These are phyloP conservation scores for Geopyxis carbonaria DNA, from an alignment of 495 filamentous ascomycete genomes.

Conservation along the genomic window DNA sequence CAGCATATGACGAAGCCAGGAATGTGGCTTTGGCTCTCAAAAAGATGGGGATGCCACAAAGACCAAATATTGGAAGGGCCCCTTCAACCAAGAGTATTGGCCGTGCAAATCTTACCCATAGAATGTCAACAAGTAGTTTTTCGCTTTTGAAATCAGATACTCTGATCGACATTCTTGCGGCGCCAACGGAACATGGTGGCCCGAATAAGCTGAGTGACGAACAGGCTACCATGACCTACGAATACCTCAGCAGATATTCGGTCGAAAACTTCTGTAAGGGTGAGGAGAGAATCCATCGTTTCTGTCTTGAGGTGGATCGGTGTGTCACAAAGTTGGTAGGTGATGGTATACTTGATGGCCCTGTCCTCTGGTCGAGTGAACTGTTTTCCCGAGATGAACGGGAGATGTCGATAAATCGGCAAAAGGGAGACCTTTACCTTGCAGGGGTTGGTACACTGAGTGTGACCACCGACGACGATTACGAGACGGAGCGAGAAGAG, in stretches of 20 bases:
- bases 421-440: constrained; percentile 35
- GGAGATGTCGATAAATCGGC: constrained; percentile 51
- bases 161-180: constrained; percentile 72
- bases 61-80: no score
- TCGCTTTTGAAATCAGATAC: constrained; percentile 74
- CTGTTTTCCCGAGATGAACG: constrained; percentile 66
- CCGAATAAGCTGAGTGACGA: constrained; percentile 94
- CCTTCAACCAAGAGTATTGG: constrained; percentile 29
- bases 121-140: constrained; percentile 46
- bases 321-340: constrained; percentile 78
- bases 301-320: constrained; percentile 76
- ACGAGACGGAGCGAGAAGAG: constrained; percentile 24
- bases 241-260: constrained; percentile 64
- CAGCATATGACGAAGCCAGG: constrained; percentile 71
- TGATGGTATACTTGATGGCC: constrained; percentile 68
- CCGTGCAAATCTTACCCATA: constrained; percentile 29
- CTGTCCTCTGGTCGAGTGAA: constrained; percentile 84
- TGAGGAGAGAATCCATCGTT: constrained; percentile 87
- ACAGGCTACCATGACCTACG: constrained; percentile 68
- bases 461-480: constrained; percentile 31
- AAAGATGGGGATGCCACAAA: constrained; percentile 62
- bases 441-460: constrained; percentile 34
- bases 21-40: constrained; percentile 76
- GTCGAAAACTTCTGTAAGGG: constrained; percentile 92
- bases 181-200: constrained; percentile 66